Evolutionary conservation across 2,329 filamentous ascomycete genomes (phyloP).

Genomic region (Zymoseptoria crescenta): DNA sequence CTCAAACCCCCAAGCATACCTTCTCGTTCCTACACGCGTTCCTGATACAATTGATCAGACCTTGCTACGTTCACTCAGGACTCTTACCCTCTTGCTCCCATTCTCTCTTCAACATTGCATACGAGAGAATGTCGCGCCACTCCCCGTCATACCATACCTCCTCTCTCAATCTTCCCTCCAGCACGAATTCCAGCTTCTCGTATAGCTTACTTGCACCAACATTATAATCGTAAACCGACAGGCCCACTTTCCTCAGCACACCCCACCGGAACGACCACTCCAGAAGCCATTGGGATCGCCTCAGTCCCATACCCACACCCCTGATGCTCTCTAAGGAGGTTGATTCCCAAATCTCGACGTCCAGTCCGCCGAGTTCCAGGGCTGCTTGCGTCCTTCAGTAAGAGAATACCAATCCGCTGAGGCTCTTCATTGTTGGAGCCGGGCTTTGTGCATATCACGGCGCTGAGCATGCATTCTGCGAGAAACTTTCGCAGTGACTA

Average conservation of each 20-base stretch:
- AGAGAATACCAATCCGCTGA: background rate
- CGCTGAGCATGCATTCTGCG: background rate
- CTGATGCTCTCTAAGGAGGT: constrained; percentile 20
- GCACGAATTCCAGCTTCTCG: constrained; percentile 37
- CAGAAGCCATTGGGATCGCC: constrained; percentile 39
- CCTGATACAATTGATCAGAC: no score
- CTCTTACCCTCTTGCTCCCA: background rate
- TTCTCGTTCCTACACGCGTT: no score
- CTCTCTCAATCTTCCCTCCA: constrained; percentile 37
- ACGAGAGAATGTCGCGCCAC: constrained; percentile 26
- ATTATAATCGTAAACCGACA: constrained; percentile 37
- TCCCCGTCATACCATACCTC: constrained; percentile 35
- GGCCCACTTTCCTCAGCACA: constrained; percentile 36
- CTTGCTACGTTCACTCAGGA: background rate
- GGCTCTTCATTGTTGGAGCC: background rate
- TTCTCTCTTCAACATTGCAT: constrained; percentile 34
- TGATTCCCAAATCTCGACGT: background rate
- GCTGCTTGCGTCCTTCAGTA: background rate
- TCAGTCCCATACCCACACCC: constrained; percentile 38
- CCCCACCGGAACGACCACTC: constrained; percentile 40
- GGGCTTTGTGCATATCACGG: background rate
- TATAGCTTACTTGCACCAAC: constrained; percentile 36
- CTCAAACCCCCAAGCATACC: no score
- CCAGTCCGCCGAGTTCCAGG: background rate
- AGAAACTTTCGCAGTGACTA: background rate